phyloP scores from a whole-genome alignment of 441 rosid genomes.

The Erysimum pusillum region DNA sequence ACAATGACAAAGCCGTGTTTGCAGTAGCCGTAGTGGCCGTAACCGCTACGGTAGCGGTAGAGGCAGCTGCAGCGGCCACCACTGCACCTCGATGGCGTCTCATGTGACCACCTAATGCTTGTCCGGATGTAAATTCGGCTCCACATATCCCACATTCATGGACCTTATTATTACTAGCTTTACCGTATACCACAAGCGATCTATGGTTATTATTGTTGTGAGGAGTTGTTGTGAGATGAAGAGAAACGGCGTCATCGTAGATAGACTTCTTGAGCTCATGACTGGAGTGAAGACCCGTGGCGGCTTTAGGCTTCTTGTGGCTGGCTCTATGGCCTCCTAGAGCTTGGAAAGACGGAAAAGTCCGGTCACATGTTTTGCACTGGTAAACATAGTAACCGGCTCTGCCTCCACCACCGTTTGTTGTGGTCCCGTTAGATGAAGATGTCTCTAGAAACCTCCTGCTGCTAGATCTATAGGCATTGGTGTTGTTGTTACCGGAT shows the following conservation, averaged over 20 bases:
- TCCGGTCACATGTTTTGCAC: conserved; percentile 89
- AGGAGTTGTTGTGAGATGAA: conserved; percentile 55
- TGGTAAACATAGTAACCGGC: conserved; percentile 82
- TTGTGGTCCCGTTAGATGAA: conserved; percentile 46
- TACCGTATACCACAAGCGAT: conserved; percentile 44
- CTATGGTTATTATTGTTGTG: conserved; percentile 45
- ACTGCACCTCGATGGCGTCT: conserved; percentile 76
- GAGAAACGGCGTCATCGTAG: conserved; percentile 47
- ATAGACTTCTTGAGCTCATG: conserved; percentile 62
- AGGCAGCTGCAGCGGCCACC: conserved; percentile 40
- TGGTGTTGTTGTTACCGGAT: conserved; percentile 31
- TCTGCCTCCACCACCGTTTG: conserved; percentile 55
- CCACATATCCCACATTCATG: conserved; percentile 95
- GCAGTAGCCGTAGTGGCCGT: conserved; percentile 32
- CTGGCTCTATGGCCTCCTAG: conserved; percentile 97
- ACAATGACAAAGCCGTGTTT: conserved; percentile 56
- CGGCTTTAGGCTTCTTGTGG: conserved; percentile 79
- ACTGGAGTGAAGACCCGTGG: conserved; percentile 36
- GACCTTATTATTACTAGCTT: conserved; percentile 54
- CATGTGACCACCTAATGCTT: conserved; percentile 97
- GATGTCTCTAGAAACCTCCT: conserved; percentile 69
- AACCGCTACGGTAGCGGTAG: conserved; percentile 30
- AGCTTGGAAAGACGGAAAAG: conserved; percentile 93
- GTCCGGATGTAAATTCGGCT: conserved; percentile 87
- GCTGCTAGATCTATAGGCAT: conserved; percentile 59